Conservation (phyloP, 176 grass and related monocot genomes). For the Melocanna baccifera region DNA sequence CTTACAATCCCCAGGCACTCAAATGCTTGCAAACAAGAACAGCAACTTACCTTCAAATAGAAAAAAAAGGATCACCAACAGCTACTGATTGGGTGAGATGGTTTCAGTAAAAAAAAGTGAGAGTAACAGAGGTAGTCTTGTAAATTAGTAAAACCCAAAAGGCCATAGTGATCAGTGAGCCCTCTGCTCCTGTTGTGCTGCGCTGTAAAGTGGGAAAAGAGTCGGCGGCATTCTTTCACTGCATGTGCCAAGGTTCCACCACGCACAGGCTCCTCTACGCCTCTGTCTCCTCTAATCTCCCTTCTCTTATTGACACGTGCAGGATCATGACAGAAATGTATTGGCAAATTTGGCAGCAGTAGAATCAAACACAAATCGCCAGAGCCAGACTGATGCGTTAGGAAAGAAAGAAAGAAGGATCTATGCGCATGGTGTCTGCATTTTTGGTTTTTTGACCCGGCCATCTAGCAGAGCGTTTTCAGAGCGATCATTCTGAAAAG, state of each 20-base stretch:
- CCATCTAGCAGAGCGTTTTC: background rate
- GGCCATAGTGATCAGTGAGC: background rate
- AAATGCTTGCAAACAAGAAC: background rate
- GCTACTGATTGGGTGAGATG: background rate
- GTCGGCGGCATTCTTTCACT: background rate
- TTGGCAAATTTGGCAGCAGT: too few species aligned
- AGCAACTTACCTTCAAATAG: background rate
- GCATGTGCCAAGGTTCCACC: constrained; percentile 30
- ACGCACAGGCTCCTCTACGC: background rate
- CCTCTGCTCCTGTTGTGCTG: background rate
- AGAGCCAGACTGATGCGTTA: background rate
- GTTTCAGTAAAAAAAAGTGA: background rate
- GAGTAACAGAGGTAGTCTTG: background rate
- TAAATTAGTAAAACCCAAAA: background rate
- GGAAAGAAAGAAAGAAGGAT: background rate
- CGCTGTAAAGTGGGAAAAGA: constrained; percentile 26
- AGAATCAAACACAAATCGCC: background rate
- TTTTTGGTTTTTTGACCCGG: background rate
- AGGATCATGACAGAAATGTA: background rate
- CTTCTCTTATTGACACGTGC: background rate
- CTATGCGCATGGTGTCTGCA: background rate
- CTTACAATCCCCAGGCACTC: background rate
- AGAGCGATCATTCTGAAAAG: background rate
- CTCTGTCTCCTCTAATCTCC: background rate
- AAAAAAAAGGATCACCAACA: background rate